Percentiles rank a stretch among this genome's conserved stretches.
phyloP scores from a whole-genome alignment of 768 basidiomycete species.

The Naganishia antarctica region DNA sequence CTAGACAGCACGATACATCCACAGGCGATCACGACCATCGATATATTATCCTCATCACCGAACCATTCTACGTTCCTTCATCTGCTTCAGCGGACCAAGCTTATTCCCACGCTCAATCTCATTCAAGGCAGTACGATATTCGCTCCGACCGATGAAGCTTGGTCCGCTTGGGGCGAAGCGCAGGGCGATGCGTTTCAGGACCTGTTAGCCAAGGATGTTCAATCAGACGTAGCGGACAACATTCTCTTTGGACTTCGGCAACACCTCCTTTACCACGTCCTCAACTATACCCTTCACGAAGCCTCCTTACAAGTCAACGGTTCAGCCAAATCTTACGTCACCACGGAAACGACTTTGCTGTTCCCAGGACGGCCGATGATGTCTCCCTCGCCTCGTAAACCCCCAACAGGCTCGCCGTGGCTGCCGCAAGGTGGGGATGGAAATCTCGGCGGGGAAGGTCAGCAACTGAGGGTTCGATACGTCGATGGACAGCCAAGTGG shows the following conservation, averaged over 20 bases:
- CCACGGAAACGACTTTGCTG: constrained; percentile 45
- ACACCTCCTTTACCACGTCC: constrained; percentile 86
- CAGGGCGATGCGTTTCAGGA: not conserved
- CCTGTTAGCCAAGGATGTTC: not conserved
- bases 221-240: constrained; percentile 62
- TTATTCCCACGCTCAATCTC: constrained; percentile 85
- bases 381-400: constrained; percentile 61
- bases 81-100: constrained; percentile 74
- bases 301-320: constrained; percentile 44
- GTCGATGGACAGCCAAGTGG: constrained; percentile 52
- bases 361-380: constrained; percentile 52
- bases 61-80: constrained; percentile 71
- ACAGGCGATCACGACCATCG: constrained; percentile 62
- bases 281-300: constrained; percentile 68
- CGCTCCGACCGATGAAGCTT: constrained; percentile 89
- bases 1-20: not conserved
- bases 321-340: constrained; percentile 27
- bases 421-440: constrained; percentile 71
- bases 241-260: constrained; percentile 77
- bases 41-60: constrained; percentile 66
- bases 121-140: constrained; percentile 80
- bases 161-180: constrained; percentile 40
- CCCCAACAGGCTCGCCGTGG: constrained; percentile 74
- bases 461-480: constrained; percentile 63
- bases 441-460: constrained; percentile 71